Evolutionary conservation across 2,329 filamentous ascomycete genomes (phyloP).

Genomic region (Colletotrichum brevisporum): DNA sequence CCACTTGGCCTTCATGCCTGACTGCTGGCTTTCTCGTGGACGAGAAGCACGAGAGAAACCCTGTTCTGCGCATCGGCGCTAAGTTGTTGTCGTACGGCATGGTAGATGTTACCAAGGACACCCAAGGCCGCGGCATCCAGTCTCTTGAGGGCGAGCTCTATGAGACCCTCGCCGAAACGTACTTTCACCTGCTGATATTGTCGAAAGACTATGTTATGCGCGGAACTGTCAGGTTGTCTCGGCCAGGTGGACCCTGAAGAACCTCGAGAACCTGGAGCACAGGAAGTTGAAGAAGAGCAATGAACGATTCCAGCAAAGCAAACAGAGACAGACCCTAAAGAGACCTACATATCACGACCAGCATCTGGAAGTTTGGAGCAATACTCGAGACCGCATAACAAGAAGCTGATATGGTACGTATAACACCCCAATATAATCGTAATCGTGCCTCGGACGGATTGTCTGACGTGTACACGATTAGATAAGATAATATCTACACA

Average conservation of each 20-base stretch:
- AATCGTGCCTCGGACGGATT: not conserved
- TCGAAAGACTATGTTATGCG: constrained; percentile 65
- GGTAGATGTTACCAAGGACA: constrained; percentile 60
- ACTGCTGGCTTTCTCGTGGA: no score
- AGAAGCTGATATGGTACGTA: not conserved
- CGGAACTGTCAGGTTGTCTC: constrained; percentile 65
- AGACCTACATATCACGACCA: not conserved
- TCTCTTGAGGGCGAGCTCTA: constrained; percentile 66
- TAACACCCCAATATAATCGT: not conserved
- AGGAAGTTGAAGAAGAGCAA: constrained; percentile 44
- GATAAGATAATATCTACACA: constrained; percentile 5
- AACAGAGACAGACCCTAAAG: not conserved
- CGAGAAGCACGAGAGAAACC: constrained; percentile 58
- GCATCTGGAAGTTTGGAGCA: not conserved
- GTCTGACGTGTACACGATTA: not conserved
- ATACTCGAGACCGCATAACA: not conserved
- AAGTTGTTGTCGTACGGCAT: constrained; percentile 58
- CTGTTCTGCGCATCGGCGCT: constrained; percentile 60
- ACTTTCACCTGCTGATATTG: constrained; percentile 67
- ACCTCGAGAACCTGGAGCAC: constrained; percentile 67
- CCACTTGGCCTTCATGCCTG: constrained; percentile 42
- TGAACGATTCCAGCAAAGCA: not conserved
- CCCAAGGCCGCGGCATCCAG: constrained; percentile 64
- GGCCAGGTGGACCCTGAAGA: constrained; percentile 66
- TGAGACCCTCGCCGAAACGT: constrained; percentile 58